Evolutionary conservation across 352 stramenopile genomes (phyloP), one percentile per base, ranked within the genome.

Genomic region (Pythium aristosporum): DNA sequence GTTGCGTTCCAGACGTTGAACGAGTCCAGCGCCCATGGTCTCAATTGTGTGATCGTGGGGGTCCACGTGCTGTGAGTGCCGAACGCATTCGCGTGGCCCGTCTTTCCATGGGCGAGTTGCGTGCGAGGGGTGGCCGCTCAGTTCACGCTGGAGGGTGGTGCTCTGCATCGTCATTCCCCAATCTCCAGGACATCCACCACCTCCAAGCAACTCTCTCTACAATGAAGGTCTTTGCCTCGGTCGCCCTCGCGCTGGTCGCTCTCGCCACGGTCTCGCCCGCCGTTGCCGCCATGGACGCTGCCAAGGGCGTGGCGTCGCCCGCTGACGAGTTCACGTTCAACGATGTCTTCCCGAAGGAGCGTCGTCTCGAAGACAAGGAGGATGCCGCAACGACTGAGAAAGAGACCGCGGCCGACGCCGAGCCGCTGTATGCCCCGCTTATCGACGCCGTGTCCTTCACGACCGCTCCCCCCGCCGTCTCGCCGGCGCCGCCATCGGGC

Each of bases 191-290:
- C n/a, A 55, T 30, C 18, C 9, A 13, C 3, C 30, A 18, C 54
- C 5, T 42, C 16, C 23, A 52, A 30, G 25, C 25, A 30, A 30
- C 25, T 30, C 25, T 2, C 25, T 30, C 25, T 30, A 30, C 32
- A 18, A 63, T 63, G 57, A 57, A 63, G 57, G 13, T 63, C 32
- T 63, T 63, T 15, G 36, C 39, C 12, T 43, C n/a, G 3, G 15
- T 63, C 57, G 57, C 47, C 20, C 6, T 50, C 36, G 47, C 57
- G 2, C 23, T 63, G 21, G 25, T 63, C 46, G 43, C 28, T 36
- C 23, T 55, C 46, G 57, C 23, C 5, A 15, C 57, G 47, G 36
- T 63, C 21, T 50, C 57, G 44, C 44, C 57, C 18, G 56, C 32
- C n/a, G 15, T 18, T n/a, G 47, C 20, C 20, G 20, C 37, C 6